Conservation (phyloP, 1,139 yeast species). For the Hyphopichia khmerensis region DNA sequence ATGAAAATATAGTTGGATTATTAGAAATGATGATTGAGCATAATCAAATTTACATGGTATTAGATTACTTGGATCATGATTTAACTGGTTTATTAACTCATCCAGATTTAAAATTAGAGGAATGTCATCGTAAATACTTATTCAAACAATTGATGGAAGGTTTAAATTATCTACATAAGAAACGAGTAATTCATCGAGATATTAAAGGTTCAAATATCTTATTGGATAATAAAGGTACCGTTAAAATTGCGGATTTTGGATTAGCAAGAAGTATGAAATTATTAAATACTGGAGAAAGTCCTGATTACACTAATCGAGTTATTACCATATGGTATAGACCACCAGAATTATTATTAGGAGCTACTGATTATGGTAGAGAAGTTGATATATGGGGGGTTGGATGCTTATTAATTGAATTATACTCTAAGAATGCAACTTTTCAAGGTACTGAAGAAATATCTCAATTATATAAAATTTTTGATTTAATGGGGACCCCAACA, state of each 20-base stretch:
- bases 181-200: conserved; percentile 85
- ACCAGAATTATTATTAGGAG: conserved; percentile 87
- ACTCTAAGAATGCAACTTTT: conserved; percentile 72
- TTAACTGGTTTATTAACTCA: conserved; percentile 84
- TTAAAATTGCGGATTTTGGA: conserved; percentile 93
- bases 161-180: conserved; percentile 74
- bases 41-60: conserved; percentile 81
- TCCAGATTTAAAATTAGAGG: conserved; percentile 61
- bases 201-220: conserved; percentile 91
- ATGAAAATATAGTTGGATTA: conserved; percentile 76
- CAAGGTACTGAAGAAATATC: conserved; percentile 88
- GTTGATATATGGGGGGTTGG: conserved; percentile 99
- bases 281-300: conserved; percentile 49
- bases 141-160: conserved; percentile 80
- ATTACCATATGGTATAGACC: conserved; percentile 98
- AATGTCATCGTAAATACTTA: conserved; percentile 72
- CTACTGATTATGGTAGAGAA: conserved; percentile 85
- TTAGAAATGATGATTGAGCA: conserved; percentile 88
- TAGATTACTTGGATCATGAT: conserved; percentile 93
- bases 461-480: conserved; percentile 74
- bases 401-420: conserved; percentile 80
- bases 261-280: conserved; percentile 79
- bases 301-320: conserved; percentile 89
- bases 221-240: conserved; percentile 65
- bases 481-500: conserved; percentile 85